Percentiles rank a stretch among this genome's conserved stretches.
These are phyloP conservation scores for Chiua virens DNA, from an alignment of 768 basidiomycete genomes.

Conservation along the genomic window DNA sequence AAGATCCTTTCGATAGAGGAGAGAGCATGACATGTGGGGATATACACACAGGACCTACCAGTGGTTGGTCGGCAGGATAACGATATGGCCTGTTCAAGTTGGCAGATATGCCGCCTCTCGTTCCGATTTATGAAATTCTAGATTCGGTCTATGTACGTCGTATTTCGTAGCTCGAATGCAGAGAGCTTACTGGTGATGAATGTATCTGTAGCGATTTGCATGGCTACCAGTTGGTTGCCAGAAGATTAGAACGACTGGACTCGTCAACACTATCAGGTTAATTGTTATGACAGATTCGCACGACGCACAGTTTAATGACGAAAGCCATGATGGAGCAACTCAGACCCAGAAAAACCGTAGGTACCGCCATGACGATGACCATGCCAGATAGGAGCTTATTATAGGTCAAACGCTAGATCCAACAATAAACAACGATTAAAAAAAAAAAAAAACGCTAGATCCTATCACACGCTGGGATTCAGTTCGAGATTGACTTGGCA, in stretches of 20 bases:
- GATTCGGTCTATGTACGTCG: too few relatives aligned
- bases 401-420: conserved; percentile 7
- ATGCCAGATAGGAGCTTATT: conserved; percentile 29
- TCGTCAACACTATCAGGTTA: background rate
- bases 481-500: background rate
- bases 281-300: background rate
- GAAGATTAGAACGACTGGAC: conserved; percentile 42
- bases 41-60: too few relatives aligned
- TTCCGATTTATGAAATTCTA: too few relatives aligned
- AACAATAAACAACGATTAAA: too few relatives aligned
- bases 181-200: conserved; percentile 39
- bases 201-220: conserved; percentile 44
- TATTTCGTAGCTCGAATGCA: too few relatives aligned
- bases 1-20: too few relatives aligned
- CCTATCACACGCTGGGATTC: background rate
- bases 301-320: conserved; percentile 30
- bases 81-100: too few relatives aligned
- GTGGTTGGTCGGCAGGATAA: too few relatives aligned
- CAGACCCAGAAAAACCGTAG: conserved; percentile 45
- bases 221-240: conserved; percentile 47
- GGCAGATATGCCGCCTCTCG: too few relatives aligned
- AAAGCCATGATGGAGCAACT: conserved; percentile 44
- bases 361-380: conserved; percentile 38
- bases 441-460: too few relatives aligned
- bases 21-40: too few relatives aligned